These are phyloP conservation scores for Didymella exigua DNA, from an alignment of 2,329 filamentous ascomycete genomes.

Conservation along the genomic window DNA sequence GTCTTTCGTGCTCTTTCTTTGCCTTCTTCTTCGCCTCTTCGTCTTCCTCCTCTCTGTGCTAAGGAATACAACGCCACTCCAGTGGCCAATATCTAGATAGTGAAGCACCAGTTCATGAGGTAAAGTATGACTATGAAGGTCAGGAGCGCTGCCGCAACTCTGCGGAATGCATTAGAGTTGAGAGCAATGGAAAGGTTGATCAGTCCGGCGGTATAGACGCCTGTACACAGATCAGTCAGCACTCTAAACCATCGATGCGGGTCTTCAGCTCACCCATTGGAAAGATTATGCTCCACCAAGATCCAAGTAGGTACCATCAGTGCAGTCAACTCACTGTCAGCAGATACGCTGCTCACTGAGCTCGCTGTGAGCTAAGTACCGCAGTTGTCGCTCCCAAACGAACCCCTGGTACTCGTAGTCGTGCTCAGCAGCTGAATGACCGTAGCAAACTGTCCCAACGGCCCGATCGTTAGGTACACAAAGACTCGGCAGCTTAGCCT, in stretches of 20 bases:
- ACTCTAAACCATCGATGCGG: background rate
- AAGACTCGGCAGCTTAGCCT: slow-evolving; percentile 18
- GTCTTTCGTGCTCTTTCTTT: slow-evolving; percentile 4
- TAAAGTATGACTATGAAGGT: slow-evolving; percentile 23
- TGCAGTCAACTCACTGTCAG: slow-evolving; percentile 14
- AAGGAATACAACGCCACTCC: slow-evolving; percentile 22
- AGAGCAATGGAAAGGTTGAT: slow-evolving; percentile 23
- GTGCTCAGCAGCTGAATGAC: slow-evolving; percentile 23
- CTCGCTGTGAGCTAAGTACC: slow-evolving; percentile 21
- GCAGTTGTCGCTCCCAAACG: slow-evolving; percentile 20
- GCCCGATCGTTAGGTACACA: slow-evolving; percentile 21
- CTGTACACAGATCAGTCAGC: slow-evolving; percentile 4
- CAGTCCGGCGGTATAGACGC: slow-evolving; percentile 22
- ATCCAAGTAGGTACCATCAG: slow-evolving; percentile 18
- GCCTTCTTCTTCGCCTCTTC: slow-evolving; percentile 16
- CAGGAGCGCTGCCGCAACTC: slow-evolving; percentile 17
- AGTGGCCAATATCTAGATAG: slow-evolving; percentile 15
- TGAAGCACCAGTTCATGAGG: slow-evolving; percentile 25
- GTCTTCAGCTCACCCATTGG: slow-evolving; percentile 19
- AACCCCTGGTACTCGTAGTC: slow-evolving; percentile 15
- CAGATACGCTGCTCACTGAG: slow-evolving; percentile 19
- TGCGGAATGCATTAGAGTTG: slow-evolving; percentile 23
- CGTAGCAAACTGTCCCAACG: slow-evolving; percentile 27
- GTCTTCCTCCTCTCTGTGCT: slow-evolving; percentile 23
- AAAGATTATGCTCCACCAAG: slow-evolving; percentile 29